Evolutionary conservation across 495 filamentous ascomycete species (phyloP).

Genomic region (Penicillium diatomitis): DNA sequence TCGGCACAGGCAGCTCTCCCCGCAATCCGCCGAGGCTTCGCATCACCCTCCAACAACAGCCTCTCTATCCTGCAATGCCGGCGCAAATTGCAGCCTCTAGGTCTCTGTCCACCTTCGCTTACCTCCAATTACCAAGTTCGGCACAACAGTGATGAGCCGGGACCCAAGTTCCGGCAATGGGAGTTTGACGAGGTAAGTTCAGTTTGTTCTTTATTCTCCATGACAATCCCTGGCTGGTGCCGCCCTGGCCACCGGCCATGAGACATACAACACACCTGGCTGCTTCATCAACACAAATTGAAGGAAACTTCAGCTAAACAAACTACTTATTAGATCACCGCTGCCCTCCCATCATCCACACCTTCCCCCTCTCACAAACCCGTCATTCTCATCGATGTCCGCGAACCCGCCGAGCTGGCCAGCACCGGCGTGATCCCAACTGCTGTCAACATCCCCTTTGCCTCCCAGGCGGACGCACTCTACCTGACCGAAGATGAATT

Average conservation of each 20-base stretch:
- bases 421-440: conserved; percentile 67
- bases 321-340: conserved; percentile 23
- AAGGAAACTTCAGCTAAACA: too few relatives aligned
- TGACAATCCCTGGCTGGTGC: too few relatives aligned
- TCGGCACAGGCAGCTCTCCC: conserved; percentile 8
- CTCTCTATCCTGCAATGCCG: not conserved
- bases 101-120: not conserved
- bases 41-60: conserved; percentile 1
- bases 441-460: conserved; percentile 71
- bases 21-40: conserved; percentile 10
- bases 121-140: conserved; percentile 9
- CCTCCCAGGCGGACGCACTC: conserved; percentile 65
- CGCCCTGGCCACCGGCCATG: too few relatives aligned
- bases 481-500: conserved; percentile 71
- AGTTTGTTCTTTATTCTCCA: too few relatives aligned
- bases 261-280: too few relatives aligned
- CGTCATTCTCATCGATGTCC: conserved; percentile 56
- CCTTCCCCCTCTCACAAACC: conserved; percentile 18
- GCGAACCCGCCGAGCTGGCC: conserved; percentile 71
- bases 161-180: conserved; percentile 21
- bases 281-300: too few relatives aligned
- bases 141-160: conserved; percentile 13
- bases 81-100: not conserved
- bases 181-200: conserved; percentile 35
- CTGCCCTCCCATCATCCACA: conserved; percentile 22